phyloP scores from a whole-genome alignment of 1,139 yeast species.

The Meyerozyma guilliermondii region DNA sequence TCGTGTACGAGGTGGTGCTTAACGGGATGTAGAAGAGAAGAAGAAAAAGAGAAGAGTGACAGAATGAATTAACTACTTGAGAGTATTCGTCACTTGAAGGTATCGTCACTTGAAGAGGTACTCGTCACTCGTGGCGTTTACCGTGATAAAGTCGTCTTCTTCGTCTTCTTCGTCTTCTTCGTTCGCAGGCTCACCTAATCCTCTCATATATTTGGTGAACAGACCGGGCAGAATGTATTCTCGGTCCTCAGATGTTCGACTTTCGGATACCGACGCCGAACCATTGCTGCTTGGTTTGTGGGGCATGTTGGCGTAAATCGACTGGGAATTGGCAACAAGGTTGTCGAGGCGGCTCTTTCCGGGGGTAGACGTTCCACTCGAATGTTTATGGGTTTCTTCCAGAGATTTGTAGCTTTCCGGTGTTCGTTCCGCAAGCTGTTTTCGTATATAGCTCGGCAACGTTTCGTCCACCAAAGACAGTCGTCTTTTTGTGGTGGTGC shows the following conservation, averaged over 20 bases:
- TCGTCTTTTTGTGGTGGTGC: slow-evolving; percentile 15
- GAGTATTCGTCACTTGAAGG: no score
- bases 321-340: slow-evolving; percentile 33
- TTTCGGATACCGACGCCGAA: slow-evolving; percentile 10
- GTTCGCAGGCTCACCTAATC: slow-evolving; percentile 17
- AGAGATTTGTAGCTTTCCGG: neutral
- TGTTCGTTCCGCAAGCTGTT: slow-evolving; percentile 18
- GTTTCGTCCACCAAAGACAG: slow-evolving; percentile 35
- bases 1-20: slow-evolving; percentile 53
- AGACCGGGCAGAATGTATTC: slow-evolving; percentile 42
- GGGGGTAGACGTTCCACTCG: slow-evolving; percentile 1
- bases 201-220: slow-evolving; percentile 22
- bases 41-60: no score
- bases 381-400: neutral
- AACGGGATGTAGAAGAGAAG: slow-evolving; percentile 10
- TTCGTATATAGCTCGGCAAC: slow-evolving; percentile 34
- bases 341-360: slow-evolving; percentile 24
- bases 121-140: slow-evolving; percentile 22
- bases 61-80: no score
- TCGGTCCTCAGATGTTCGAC: slow-evolving; percentile 17
- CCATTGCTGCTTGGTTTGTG: slow-evolving; percentile 9
- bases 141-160: slow-evolving; percentile 27
- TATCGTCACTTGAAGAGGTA: slow-evolving; percentile 31
- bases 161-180: slow-evolving; percentile 16
- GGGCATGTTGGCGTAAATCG: slow-evolving; percentile 26